Evolutionary conservation across 371 early-diverging fungal genomes (phyloP).

Genomic region (Batkoa obscura): DNA sequence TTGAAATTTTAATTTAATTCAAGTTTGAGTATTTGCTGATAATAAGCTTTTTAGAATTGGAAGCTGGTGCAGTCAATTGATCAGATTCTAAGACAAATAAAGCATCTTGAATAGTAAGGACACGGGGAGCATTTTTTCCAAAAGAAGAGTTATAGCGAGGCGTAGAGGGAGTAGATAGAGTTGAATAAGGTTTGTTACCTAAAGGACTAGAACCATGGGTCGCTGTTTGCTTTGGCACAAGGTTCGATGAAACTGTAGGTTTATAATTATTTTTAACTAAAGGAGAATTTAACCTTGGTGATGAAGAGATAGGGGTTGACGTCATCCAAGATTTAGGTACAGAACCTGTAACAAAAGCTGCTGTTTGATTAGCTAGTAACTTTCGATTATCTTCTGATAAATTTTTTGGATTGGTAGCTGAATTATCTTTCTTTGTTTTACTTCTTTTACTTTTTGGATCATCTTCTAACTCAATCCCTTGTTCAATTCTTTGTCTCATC

Average conservation of each 20-base stretch:
- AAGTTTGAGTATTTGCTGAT: too few species aligned
- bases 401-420: conserved; percentile 32
- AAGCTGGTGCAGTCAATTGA: background rate
- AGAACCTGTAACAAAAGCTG: conserved; percentile 50
- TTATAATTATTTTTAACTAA: conserved; percentile 6
- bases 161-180: background rate
- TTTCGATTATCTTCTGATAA: conserved; percentile 47
- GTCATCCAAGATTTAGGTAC: conserved; percentile 42
- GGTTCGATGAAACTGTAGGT: background rate
- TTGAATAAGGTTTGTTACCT: background rate
- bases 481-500: background rate
- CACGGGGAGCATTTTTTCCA: background rate
- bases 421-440: conserved; percentile 33
- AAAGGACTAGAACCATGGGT: background rate
- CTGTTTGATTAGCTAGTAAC: conserved; percentile 48
- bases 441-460: conserved; percentile 11
- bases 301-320: conserved; percentile 8
- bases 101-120: background rate
- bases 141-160: background rate
- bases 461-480: background rate
- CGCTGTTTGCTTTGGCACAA: background rate
- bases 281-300: conserved; percentile 12
- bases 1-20: too few species aligned
- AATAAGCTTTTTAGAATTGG: too few species aligned
- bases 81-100: background rate